Base-by-base conservation (phyloP, 306 rosid genomes). In the Acacia crassicarpa region DNA sequence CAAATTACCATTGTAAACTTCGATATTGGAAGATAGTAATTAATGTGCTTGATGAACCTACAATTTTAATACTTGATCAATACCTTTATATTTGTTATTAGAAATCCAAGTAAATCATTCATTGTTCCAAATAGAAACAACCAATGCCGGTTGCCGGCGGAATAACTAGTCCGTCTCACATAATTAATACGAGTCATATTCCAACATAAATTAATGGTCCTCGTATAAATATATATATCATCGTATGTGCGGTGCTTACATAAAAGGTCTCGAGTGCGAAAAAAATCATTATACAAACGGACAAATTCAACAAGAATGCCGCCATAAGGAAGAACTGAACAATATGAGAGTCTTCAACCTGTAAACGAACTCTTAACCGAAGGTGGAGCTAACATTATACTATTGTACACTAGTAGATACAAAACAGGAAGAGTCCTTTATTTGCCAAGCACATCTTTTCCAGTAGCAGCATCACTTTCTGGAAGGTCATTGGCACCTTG, bases 201-300 rank as follows among this genome's bases (percentile, higher is more conserved):
- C 15, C 22, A 69, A 41, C 54, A 69, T 68, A 68, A 41, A 45
- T 25, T 12, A 70, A 70, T 41, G 54, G 17, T 69, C 59, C 67
- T 30, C 27, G 65, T 73, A 63, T 75, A 75, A n/a, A 75, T 16
- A 20, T 54, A 75, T 65, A 46, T n/a, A 23, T 72, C 12, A 14
- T 45, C 40, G 25, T 6, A 43, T 12, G 54, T n/a, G 75, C 75
- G 13, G 12, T 20, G 61, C 25, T 54, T 22, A 70, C 80, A 80
- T 68, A 66, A 78, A 27, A 40, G 76, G 54, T 82, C 72, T 49
- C 30, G 8, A 54, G 5, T 11, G 3, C 1, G 61, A 30, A 46
- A 17, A 51, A 45, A 38, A n/a, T 49, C 48, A 76, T 76, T 82
- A 75, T 84, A 84, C 85, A 78, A 84, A 81, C 85, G 78, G 32